Evolutionary conservation across 2,329 filamentous ascomycete genomes (phyloP).

Genomic region (Talaromyces sp.): DNA sequence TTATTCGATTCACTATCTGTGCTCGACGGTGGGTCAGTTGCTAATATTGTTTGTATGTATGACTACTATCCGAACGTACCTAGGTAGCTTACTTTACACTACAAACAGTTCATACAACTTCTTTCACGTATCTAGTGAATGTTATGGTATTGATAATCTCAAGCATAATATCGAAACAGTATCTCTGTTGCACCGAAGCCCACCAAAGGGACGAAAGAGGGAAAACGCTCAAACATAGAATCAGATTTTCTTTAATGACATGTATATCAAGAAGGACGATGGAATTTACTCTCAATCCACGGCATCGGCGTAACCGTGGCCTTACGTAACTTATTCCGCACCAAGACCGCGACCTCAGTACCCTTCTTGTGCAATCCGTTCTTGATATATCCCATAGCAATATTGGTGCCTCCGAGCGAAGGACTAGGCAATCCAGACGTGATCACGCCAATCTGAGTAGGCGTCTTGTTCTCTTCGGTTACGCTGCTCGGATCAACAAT

Average conservation of each 20-base stretch:
- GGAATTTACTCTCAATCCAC: slow-evolving; percentile 78
- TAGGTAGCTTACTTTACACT: neutral
- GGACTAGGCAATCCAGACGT: slow-evolving; percentile 91
- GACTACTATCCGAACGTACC: slow-evolving; percentile 11
- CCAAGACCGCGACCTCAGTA: slow-evolving; percentile 73
- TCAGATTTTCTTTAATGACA: neutral
- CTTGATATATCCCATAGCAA: slow-evolving; percentile 91
- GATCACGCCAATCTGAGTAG: slow-evolving; percentile 67
- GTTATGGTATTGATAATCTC: neutral
- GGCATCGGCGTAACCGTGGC: slow-evolving; percentile 84
- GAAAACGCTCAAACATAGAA: slow-evolving; percentile 3
- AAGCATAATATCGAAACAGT: neutral
- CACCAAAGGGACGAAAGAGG: neutral
- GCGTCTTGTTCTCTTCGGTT: slow-evolving; percentile 36
- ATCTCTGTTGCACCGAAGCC: neutral
- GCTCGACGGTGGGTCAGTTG: neutral
- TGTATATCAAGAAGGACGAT: slow-evolving; percentile 32
- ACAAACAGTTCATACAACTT: neutral
- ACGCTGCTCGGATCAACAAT: slow-evolving; percentile 54
- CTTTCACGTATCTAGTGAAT: neutral
- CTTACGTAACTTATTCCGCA: slow-evolving; percentile 72
- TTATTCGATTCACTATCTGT: slow-evolving; percentile 6
- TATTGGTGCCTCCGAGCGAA: slow-evolving; percentile 74
- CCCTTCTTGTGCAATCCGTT: slow-evolving; percentile 79
- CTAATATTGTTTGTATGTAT: slow-evolving; percentile 16